A percentile compares a stretch with the other conserved stretches of the same genome.
Conservation (phyloP, 2,329 filamentous ascomycete species). For the Aspergillus eucalypticola region DNA sequence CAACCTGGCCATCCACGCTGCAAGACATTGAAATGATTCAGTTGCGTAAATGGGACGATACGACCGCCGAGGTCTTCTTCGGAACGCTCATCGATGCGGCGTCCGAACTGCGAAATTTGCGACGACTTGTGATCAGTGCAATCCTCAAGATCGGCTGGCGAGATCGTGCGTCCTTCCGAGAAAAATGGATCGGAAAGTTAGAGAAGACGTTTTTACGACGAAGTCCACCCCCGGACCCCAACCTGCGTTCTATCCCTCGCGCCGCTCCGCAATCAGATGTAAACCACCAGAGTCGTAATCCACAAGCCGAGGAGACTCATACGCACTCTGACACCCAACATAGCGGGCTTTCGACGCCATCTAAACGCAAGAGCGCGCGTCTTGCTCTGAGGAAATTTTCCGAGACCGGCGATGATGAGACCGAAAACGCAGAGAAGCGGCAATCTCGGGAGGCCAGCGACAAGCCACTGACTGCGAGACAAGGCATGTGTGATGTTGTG, state of each 20-base stretch:
- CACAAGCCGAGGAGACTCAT: conserved; percentile 4
- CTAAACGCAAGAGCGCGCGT: conserved; percentile 44
- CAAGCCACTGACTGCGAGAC: conserved; percentile 36
- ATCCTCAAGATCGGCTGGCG: conserved; percentile 81
- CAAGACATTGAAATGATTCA: conserved; percentile 73
- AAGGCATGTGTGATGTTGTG: conserved; percentile 61
- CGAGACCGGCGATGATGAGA: conserved; percentile 28
- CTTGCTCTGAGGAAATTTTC: conserved; percentile 33
- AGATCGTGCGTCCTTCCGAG: conserved; percentile 74
- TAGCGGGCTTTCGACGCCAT: conserved; percentile 22
- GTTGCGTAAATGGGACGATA: conserved; percentile 70
- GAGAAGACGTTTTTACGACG: conserved; percentile 51
- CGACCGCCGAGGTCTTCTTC: conserved; percentile 74
- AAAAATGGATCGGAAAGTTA: conserved; percentile 73
- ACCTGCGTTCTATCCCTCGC: conserved; percentile 27
- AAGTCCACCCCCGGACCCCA: conserved; percentile 33
- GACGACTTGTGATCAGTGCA: conserved; percentile 70
- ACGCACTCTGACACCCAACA: conserved; percentile 16
- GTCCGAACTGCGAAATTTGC: conserved; percentile 63
- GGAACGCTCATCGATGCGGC: conserved; percentile 74
- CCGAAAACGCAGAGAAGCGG: conserved; percentile 8
- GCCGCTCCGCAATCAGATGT: conserved; percentile 9
- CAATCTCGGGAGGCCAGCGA: conserved; percentile 15
- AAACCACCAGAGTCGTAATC: background rate
- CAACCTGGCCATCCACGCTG: conserved; percentile 75